Evolutionary conservation across 805 yeast species (phyloP), one percentile per base, ranked within the genome.

Genomic region (Cyberlindnera samutprakarnensis): DNA sequence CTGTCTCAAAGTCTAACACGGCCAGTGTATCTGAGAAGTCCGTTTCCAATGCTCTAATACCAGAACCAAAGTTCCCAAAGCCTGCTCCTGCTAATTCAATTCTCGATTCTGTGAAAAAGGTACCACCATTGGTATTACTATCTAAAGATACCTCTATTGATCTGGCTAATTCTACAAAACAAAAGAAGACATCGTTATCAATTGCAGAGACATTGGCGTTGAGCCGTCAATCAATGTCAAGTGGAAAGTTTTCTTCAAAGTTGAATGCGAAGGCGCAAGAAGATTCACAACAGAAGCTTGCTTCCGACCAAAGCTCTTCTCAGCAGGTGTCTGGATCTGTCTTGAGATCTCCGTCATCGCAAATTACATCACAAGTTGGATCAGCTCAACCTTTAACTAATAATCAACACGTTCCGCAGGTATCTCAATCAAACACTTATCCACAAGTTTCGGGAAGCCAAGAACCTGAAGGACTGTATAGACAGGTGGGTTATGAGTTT

Each of bases 161-260:
- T 30, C 30, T 49, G 28, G 50, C 49, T 8, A 43, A 44, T 15
- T 37, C 45, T 13, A 30, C 41, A 4, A 41, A 37, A 22, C 45
- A 43, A 30, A 47, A 48, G 41, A 48, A 47, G 33, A 20, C 59
- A 23, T 44, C 64, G 2, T 47, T 72, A 18, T 68, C 80, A 2
- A 73, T 75, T 30, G 80, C 81, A 0, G 78, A 75, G 41, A 71
- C 79, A 3, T 52, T 75, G 41, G 81, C 81, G 1, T 43, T 70
- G 32, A 70, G 70, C 38, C 53, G 78, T 24, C 61, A 70, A 4
- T 57, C 64, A 8, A 66, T 69, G 68, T 48, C 52, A 1, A 53
- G 52, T 38, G 54, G 54, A 4, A 49, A 46, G 32, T 51, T 44
- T 28, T 44, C 45, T 22, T 41, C 54, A 9, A 47, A 50, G 26